Conservation (phyloP, 768 basidiomycete species). For the Epithele typhae region DNA sequence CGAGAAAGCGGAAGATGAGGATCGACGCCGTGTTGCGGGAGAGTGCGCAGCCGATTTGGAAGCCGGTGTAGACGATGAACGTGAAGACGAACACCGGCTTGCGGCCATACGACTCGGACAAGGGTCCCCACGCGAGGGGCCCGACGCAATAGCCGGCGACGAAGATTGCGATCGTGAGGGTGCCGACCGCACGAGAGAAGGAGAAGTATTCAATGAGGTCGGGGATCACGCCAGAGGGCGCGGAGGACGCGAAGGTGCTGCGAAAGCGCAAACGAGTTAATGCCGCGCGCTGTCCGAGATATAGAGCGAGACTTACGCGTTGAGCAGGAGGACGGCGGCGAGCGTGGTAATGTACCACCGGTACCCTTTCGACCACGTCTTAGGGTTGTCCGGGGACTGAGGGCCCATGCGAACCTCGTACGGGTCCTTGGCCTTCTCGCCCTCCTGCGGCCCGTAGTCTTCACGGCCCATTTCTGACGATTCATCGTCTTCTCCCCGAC, state of each 20-base stretch:
- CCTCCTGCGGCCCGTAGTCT: conserved; percentile 20
- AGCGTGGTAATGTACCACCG: conserved; percentile 26
- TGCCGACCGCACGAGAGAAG: conserved; percentile 47
- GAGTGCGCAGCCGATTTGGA: conserved; percentile 61
- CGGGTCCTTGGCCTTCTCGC: conserved; percentile 22
- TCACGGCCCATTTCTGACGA: conserved; percentile 20
- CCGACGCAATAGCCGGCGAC: conserved; percentile 67
- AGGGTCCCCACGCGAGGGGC: conserved; percentile 55
- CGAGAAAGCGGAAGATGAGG: conserved; percentile 68
- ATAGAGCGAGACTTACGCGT: conserved; percentile 35
- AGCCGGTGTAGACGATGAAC: conserved; percentile 57
- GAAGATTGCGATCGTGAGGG: conserved; percentile 57
- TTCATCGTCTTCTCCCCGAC: conserved; percentile 6
- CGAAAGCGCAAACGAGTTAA: conserved; percentile 29
- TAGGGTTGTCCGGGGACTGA: conserved; percentile 22
- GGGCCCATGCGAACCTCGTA: conserved; percentile 22
- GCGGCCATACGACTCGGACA: conserved; percentile 38
- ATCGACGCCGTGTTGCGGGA: conserved; percentile 57
- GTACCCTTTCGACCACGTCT: conserved; percentile 16
- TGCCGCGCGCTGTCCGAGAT: conserved; percentile 30
- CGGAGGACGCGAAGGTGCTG: conserved; percentile 63
- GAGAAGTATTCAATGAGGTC: conserved; percentile 42
- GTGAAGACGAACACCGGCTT: conserved; percentile 16
- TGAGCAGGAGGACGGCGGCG: conserved; percentile 21
- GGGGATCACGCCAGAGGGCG: conserved; percentile 46